A percentile compares a stretch with the other conserved stretches of the same genome.
These are phyloP conservation scores for Senecio squalidus DNA, from an alignment of 140 eudicot genomes.

Conservation along the genomic window DNA sequence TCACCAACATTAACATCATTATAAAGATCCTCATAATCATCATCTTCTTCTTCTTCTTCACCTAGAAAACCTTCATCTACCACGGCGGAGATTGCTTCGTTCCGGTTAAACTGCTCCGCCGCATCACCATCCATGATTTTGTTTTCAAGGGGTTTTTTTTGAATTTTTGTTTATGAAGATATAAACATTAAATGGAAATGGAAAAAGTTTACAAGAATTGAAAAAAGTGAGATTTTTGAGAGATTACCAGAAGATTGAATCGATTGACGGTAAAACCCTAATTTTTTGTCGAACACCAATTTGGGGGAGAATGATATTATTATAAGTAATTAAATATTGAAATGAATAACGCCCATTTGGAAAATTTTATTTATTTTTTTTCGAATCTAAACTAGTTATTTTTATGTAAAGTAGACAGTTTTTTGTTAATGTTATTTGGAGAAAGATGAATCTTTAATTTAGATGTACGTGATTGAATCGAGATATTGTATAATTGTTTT, in stretches of 20 bases:
- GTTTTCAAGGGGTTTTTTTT: constrained; percentile 26
- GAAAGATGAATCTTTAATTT: too few relatives aligned
- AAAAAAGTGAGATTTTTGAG: neutral
- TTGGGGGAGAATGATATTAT: too few relatives aligned
- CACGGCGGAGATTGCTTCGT: constrained; percentile 78
- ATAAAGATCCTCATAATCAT: constrained; percentile 81
- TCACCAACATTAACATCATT: constrained; percentile 85
- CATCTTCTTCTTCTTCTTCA: constrained; percentile 87
- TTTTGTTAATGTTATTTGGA: too few relatives aligned
- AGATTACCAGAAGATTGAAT: constrained; percentile 36
- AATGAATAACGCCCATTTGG: too few relatives aligned
- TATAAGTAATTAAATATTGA: too few relatives aligned
- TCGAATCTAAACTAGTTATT: too few relatives aligned
- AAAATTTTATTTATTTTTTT: too few relatives aligned
- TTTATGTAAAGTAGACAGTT: too few relatives aligned
- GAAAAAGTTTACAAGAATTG: neutral
- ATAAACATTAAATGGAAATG: neutral
- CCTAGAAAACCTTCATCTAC: constrained; percentile 63
- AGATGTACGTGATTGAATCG: too few relatives aligned
- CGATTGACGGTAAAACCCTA: too few relatives aligned
- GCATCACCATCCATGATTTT: constrained; percentile 41
- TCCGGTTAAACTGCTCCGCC: constrained; percentile 51
- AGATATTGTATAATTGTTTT: too few relatives aligned
- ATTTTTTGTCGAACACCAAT: too few relatives aligned
- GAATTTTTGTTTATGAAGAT: neutral